Base-by-base conservation (phyloP, 768 basidiomycete species). In the Suillus subalutaceus region DNA sequence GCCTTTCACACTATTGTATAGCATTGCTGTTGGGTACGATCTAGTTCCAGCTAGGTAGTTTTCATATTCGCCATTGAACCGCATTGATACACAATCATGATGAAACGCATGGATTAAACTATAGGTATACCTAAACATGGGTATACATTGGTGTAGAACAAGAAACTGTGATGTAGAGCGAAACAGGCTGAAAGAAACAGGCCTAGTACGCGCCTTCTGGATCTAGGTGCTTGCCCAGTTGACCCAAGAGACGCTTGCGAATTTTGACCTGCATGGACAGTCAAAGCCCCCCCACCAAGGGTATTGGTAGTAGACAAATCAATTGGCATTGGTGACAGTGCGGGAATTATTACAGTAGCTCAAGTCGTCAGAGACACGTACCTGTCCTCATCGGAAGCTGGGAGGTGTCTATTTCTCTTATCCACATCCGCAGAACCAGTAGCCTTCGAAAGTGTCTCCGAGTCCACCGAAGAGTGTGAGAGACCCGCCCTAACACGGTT, bases 361-460 rank as follows among this genome's bases (percentile, higher is more conserved):
- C 9, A 37, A 37, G 37, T 37, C 37, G 9, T 37, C 9, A 37
- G 37, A 37, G 37, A 37, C 37, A 37, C 2, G 37, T 9, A 37
- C 9, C 6, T 43, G 43, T 18, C 43, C 43, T 43, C 43, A 3
- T 18, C 43, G 6, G 43, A 43, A 43, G 43, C 16, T 43, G 16
- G 43, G 16, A 43, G 43, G 18, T 7, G 43, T 18, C 16, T 43
- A 16, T 71, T 92, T 87, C 79, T 93, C 79, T 93, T 94, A 82
- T 92, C 91, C 12, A 83, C 75, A 46, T 83, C 84, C 7, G 85
- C 86, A 43, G 82, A 82, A 73, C 88, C 90, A 60, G 92, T 89
- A 6, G 89, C 91, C 74, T 82, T 88, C n/a, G 88, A 88, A 30
- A 92, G 80, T 46, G 84, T 79, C n/a, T 91, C 90, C 6, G 79